Conservation (phyloP, 2,329 filamentous ascomycete species). For the Penicillium olsonii region DNA sequence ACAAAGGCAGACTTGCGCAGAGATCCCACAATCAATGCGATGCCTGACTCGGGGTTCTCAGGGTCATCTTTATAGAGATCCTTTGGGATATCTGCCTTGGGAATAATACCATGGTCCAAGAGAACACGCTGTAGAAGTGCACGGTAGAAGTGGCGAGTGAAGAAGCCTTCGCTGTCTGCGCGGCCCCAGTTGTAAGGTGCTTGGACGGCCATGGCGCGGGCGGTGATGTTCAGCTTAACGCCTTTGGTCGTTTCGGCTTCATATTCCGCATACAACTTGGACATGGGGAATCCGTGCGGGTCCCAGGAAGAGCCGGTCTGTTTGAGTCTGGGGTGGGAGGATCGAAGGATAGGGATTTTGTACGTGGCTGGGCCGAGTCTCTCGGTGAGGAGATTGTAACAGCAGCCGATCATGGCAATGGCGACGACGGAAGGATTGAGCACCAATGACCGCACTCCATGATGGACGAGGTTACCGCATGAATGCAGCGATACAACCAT, state of each 20-base stretch:
- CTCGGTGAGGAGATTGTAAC: constrained; percentile 95
- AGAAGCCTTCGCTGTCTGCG: constrained; percentile 80
- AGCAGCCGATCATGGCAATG: constrained; percentile 96
- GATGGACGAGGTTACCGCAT: constrained; percentile 95
- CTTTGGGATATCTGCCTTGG: constrained; percentile 48
- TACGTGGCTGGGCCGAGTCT: constrained; percentile 82
- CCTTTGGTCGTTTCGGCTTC: constrained; percentile 59
- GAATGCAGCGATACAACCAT: constrained; percentile 97
- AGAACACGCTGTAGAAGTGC: constrained; percentile 91
- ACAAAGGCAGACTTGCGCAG: constrained; percentile 77
- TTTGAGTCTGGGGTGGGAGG: constrained; percentile 69
- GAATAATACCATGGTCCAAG: constrained; percentile 77
- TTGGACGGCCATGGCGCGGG: constrained; percentile 97
- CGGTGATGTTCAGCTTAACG: constrained; percentile 88
- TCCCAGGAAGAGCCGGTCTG: constrained; percentile 73
- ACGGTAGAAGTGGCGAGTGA: constrained; percentile 89
- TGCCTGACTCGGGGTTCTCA: constrained; percentile 42
- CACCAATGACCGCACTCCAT: constrained; percentile 81
- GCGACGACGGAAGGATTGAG: constrained; percentile 81
- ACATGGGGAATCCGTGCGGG: constrained; percentile 93
- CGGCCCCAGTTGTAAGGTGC: constrained; percentile 89
- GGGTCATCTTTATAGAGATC: constrained; percentile 29
- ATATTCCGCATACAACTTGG: constrained; percentile 63
- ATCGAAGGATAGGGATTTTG: constrained; percentile 76
- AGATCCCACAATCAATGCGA: constrained; percentile 83